Evolutionary conservation across 257 asterid genomes (phyloP), one percentile per base, ranked within the genome.

Genomic region (Gentiana macrophylla): DNA sequence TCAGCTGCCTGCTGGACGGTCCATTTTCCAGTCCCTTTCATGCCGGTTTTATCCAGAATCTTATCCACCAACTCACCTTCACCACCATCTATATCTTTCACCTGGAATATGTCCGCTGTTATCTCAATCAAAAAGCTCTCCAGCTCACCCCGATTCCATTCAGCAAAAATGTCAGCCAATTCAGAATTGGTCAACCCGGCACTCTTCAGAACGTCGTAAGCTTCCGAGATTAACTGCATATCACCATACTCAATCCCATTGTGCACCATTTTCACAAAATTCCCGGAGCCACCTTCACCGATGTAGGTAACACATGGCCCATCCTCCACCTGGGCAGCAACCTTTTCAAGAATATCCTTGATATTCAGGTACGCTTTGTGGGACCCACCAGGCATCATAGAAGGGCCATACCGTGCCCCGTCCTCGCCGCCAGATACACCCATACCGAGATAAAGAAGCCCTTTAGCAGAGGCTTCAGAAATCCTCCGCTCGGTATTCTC

Each of bases 1-100:
- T 89, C 97, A 0, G 97, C 97, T 0, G 97, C 97, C 69, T 89
- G 95, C 84, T 89, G 97, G 52, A 89, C 97, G 0, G 95, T 86
- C 97, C 97, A 89, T 65, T 89, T 89, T 4, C 97, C 97, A 0
- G 97, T 81, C 12, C 89, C 89, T 53, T 81, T 81, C 89, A 81
- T 81, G 64, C 97, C 97, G 0, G 97, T 89, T 66, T 86, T 89
- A 59, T 89, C 97, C 74, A 89, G 65, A 67, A 89, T 81, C 83
- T 80, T 89, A 62, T 89, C 97, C 12, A 89, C 94, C 62, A 89
- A 65, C 60, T 77, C 81, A 35, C 95, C 95, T 0, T 56, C 32
- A 1, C 84, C 87, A 0, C 69, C 57, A 13, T 70, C 67, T 0
- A 65, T 72, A 67, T 89, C 97, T 68, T 68, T 68, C 53, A 89